Conservation (phyloP, 352 stramenopile genomes). For the Pythium dissotocum region DNA sequence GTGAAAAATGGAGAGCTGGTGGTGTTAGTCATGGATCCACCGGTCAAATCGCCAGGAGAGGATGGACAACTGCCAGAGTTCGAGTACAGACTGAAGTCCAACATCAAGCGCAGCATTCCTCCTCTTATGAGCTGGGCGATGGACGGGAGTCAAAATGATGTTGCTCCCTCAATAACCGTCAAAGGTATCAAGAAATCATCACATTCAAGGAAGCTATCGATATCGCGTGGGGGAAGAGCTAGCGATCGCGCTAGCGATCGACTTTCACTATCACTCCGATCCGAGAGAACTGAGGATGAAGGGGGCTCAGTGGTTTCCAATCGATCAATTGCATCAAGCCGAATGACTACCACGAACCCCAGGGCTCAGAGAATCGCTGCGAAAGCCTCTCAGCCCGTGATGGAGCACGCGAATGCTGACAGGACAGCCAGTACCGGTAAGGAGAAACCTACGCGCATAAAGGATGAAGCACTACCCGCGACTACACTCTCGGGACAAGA, state of each 20-base stretch:
- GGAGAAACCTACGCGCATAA: no score
- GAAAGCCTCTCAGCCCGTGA: no score
- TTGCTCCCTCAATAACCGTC: not conserved
- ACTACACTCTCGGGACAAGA: not conserved
- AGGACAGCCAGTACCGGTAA: no score
- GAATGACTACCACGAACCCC: no score
- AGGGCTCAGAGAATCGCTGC: no score
- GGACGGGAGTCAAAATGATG: not conserved
- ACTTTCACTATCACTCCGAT: not conserved
- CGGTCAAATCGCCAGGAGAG: not conserved
- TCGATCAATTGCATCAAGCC: not conserved
- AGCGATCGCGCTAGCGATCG: not conserved
- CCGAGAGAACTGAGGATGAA: not conserved
- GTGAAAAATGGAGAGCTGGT: slow-evolving; percentile 46
- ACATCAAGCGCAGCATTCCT: slow-evolving; percentile 21
- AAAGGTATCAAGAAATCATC: not conserved
- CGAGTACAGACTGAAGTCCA: slow-evolving; percentile 26
- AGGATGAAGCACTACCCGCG: no score
- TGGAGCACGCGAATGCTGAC: no score
- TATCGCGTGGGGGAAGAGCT: not conserved
- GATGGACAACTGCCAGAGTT: slow-evolving; percentile 9
- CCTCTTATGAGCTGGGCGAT: slow-evolving; percentile 19
- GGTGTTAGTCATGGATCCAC: slow-evolving; percentile 29
- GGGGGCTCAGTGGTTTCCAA: not conserved
- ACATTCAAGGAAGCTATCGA: not conserved